Evolutionary conservation across 2,329 filamentous ascomycete genomes (phyloP).

Genomic region (Penicillium sumatraense): DNA sequence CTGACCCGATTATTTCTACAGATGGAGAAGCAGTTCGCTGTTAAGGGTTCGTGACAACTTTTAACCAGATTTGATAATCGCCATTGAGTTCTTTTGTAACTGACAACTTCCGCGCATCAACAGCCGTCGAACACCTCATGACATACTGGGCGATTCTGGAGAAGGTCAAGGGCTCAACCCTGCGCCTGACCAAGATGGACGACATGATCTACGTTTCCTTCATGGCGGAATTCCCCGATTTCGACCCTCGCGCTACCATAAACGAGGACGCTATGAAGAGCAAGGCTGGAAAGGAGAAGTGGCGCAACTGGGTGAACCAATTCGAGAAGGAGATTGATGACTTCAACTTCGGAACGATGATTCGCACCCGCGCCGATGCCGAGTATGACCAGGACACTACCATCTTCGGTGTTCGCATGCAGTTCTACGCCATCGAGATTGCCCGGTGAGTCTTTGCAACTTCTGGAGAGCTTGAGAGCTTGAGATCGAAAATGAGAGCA

Average conservation of each 20-base stretch:
- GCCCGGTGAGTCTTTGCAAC: constrained; percentile 63
- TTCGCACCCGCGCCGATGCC: constrained; percentile 74
- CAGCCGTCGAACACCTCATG: constrained; percentile 88
- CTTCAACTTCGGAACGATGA: constrained; percentile 96
- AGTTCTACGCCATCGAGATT: constrained; percentile 81
- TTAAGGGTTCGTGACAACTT: constrained; percentile 69
- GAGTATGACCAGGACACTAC: constrained; percentile 90
- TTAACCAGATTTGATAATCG: background rate
- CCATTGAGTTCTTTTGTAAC: background rate
- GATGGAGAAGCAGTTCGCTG: constrained; percentile 99
- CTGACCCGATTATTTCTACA: constrained; percentile 46
- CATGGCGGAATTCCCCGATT: constrained; percentile 85
- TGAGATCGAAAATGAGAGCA: background rate
- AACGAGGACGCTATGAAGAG: constrained; percentile 98
- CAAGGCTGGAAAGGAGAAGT: constrained; percentile 89
- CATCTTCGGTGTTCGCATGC: constrained; percentile 87
- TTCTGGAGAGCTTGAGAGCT: background rate
- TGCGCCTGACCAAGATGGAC: constrained; percentile 92
- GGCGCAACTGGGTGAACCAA: constrained; percentile 90
- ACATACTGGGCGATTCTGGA: constrained; percentile 98
- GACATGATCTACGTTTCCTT: constrained; percentile 94
- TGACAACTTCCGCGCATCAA: constrained; percentile 10
- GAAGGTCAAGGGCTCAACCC: constrained; percentile 81
- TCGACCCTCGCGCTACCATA: constrained; percentile 79
- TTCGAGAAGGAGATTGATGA: constrained; percentile 97